A percentile compares a stretch with the other conserved stretches of the same genome.
Evolutionary conservation across 805 yeast species (phyloP).

Genomic region (Ogataea philodendri): DNA sequence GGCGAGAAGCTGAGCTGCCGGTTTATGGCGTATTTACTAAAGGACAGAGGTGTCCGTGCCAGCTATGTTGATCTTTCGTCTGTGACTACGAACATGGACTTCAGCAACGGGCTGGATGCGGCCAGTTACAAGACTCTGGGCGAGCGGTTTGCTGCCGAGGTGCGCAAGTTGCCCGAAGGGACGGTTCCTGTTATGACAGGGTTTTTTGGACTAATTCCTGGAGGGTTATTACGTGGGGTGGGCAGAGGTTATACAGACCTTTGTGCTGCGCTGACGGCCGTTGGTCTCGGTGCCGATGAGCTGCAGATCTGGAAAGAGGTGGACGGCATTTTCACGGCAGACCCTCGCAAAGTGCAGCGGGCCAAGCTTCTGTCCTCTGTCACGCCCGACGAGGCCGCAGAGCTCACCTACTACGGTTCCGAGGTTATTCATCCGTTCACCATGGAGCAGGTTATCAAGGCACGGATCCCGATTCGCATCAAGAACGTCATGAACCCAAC

Average conservation of each 20-base stretch:
- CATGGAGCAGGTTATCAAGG: conserved; percentile 97
- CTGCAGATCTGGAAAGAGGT: conserved; percentile 99
- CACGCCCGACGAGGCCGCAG: conserved; percentile 98
- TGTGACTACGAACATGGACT: conserved; percentile 54
- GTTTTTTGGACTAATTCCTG: conserved; percentile 93
- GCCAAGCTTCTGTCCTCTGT: conserved; percentile 84
- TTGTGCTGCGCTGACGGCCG: conserved; percentile 96
- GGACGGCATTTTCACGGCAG: conserved; percentile 98
- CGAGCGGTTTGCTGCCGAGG: conserved; percentile 47
- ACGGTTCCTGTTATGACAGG: conserved; percentile 92
- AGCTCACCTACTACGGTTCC: conserved; percentile 93
- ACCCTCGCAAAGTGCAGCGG: conserved; percentile 89
- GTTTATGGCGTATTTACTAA: conserved; percentile 81
- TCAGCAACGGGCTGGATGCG: conserved; percentile 60
- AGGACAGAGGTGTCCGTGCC: conserved; percentile 78
- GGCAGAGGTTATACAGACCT: conserved; percentile 98
- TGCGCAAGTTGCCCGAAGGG: conserved; percentile 38
- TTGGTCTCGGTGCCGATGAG: conserved; percentile 88
- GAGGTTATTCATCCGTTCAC: conserved; percentile 99
- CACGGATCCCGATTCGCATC: conserved; percentile 93
- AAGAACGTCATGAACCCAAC: conserved; percentile 91
- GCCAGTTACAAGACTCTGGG: conserved; percentile 59
- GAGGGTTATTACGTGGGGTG: conserved; percentile 87
- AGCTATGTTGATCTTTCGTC: conserved; percentile 70
- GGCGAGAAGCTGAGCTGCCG: conserved; percentile 93